Evolutionary conservation across 495 filamentous ascomycete species (phyloP), one percentile per base, ranked within the genome.

Genomic region (Podospora appendiculata): DNA sequence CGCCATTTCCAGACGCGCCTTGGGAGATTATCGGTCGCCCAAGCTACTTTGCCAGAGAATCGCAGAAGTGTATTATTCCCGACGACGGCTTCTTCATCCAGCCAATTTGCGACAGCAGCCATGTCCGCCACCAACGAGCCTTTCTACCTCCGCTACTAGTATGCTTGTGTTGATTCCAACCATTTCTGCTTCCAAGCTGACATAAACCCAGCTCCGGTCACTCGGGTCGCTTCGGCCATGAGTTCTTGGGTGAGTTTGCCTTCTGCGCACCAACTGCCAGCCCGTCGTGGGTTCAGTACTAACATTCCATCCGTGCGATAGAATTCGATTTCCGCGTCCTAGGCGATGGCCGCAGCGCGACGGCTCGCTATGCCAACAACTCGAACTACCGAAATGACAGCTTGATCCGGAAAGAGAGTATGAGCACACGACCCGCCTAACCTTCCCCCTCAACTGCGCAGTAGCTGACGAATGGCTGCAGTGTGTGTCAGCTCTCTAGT

Each of bases 381-480:
- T 96, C 93, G 47, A 99, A 97, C 71, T 99, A 99, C 72, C 85
- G 94, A 57, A 97, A 97, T 74, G 94, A 99, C 71, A 95, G 90
- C 55, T 73, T 99, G 59, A 97, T 99, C 64, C 87, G 94, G 56
- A 99, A 97, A 90, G 94, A 97, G 77, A 97, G 93, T 97, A 77
- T 62, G 91, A 77, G 4, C 17, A 2, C 25, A 25, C 25, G 5
- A 25, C 25, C 25, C 25, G 25, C 25, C 2, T 5, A 25, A 5
- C 25, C 25, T 25, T 25, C 25, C 5, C 25, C 25, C 25, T 25
- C 25, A 2, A 25, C 25, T 25, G 25, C 25, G 25, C 25, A 25
- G 5, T 25, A 25, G 19, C 54, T 39, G 17, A 44, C 40, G 10
- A n/a, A 25, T 25, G 25, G 17, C 17, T 39, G 14, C 66, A 97